phyloP scores from a whole-genome alignment of 2,329 filamentous ascomycete species.

The Camillea tinctor region DNA sequence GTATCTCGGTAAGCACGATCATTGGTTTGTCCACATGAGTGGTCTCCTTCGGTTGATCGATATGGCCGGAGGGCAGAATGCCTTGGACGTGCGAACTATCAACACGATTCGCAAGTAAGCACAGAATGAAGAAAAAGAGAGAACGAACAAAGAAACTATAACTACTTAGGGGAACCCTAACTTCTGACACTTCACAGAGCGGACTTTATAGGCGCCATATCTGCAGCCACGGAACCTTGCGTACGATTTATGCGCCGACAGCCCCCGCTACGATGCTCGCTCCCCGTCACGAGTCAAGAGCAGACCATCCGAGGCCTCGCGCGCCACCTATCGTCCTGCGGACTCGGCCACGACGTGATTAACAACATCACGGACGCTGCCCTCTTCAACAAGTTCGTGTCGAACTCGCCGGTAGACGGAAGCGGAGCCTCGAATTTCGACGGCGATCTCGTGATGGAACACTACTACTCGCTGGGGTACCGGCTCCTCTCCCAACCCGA shows the following conservation, averaged over 20 bases:
- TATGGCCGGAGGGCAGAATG: slow-evolving; percentile 26
- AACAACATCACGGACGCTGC: slow-evolving; percentile 27
- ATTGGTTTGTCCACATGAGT: slow-evolving; percentile 39
- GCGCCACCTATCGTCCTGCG: slow-evolving; percentile 22
- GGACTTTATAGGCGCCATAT: slow-evolving; percentile 36
- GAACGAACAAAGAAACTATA: too few species aligned
- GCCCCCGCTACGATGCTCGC: slow-evolving; percentile 20
- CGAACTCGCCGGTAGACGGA: background rate
- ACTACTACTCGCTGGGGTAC: slow-evolving; percentile 10
- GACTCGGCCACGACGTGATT: slow-evolving; percentile 23
- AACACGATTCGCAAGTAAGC: slow-evolving; percentile 32
- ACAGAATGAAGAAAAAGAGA: background rate
- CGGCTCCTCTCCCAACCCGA: slow-evolving; percentile 6
- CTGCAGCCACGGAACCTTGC: slow-evolving; percentile 32
- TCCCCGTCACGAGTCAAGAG: slow-evolving; percentile 6
- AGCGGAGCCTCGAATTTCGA: slow-evolving; percentile 2
- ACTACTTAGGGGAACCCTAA: background rate
- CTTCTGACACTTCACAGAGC: slow-evolving; percentile 25
- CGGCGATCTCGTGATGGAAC: slow-evolving; percentile 5
- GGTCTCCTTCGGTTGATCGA: slow-evolving; percentile 34
- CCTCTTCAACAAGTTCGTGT: slow-evolving; percentile 19
- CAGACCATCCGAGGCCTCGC: slow-evolving; percentile 14
- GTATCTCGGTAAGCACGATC: slow-evolving; percentile 36
- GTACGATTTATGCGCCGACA: slow-evolving; percentile 29
- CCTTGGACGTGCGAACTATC: slow-evolving; percentile 14